Evolutionary conservation across 257 asterid species (phyloP).

Genomic region (Capsicum pubescens): DNA sequence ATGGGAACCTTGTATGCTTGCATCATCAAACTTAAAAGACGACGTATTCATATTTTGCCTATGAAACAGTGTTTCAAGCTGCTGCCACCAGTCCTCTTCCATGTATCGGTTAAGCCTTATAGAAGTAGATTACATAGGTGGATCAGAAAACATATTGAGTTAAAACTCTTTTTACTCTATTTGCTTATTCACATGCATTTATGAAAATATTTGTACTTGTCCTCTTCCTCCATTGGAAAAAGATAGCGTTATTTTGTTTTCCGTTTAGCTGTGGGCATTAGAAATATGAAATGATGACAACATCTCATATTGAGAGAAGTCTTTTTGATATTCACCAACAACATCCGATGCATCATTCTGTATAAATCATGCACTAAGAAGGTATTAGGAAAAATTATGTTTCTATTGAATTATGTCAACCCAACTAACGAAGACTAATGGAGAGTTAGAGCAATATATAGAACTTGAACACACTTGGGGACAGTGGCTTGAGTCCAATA

Average conservation of each 20-base stretch:
- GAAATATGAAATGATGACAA: not conserved
- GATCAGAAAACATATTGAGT: not conserved
- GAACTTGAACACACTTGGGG: not conserved
- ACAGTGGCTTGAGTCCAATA: not conserved
- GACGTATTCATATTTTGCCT: not conserved
- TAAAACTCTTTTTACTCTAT: not conserved
- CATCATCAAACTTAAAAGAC: not conserved
- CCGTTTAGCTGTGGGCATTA: not conserved
- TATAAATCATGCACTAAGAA: not conserved
- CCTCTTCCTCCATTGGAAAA: not conserved
- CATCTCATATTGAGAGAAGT: not conserved
- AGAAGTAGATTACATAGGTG: not conserved
- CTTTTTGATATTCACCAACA: not conserved
- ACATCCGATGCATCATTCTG: not conserved
- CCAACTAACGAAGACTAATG: not conserved
- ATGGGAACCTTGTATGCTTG: not conserved
- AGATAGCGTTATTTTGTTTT: not conserved
- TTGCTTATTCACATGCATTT: not conserved
- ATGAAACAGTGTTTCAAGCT: not conserved
- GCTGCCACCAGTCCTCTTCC: not conserved
- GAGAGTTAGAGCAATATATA: not conserved
- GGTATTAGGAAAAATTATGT: not conserved
- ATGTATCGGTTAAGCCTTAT: not conserved
- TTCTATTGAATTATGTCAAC: slow-evolving; percentile 2
- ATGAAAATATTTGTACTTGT: not conserved